phyloP scores from a whole-genome alignment of 306 rosid genomes.

The Quercus cerris region DNA sequence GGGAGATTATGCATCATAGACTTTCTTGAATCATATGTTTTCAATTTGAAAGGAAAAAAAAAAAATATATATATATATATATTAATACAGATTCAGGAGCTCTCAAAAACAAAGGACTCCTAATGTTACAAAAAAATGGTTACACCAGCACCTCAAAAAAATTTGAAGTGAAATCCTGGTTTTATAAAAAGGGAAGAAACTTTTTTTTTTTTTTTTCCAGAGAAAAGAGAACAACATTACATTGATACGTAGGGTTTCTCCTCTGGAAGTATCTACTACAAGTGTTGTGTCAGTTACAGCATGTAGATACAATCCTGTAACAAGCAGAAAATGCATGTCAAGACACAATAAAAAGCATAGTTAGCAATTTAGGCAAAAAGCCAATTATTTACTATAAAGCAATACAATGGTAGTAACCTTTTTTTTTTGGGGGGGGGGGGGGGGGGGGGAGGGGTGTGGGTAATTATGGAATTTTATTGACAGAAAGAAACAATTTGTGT shows the following conservation, averaged over 20 bases:
- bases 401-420: neutral
- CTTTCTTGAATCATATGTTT: neutral
- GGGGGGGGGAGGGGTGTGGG: no score
- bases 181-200: neutral
- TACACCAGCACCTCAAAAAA: neutral
- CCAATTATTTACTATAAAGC: neutral
- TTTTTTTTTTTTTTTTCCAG: no score
- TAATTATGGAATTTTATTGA: no score
- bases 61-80: neutral
- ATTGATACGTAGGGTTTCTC: constrained; percentile 92
- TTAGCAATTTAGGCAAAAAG: neutral
- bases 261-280: constrained; percentile 94
- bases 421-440: no score
- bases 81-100: neutral
- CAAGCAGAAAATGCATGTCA: constrained; percentile 12
- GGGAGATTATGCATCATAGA: neutral
- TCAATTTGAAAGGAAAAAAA: neutral
- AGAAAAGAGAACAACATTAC: constrained; percentile 40
- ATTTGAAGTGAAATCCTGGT: neutral
- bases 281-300: constrained; percentile 85
- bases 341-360: neutral
- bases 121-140: neutral
- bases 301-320: constrained; percentile 80
- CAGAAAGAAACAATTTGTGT: no score
- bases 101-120: neutral